A percentile compares a stretch with the other conserved stretches of the same genome.
Evolutionary conservation across 768 basidiomycete genomes (phyloP).

Genomic region (Trametes villosa): DNA sequence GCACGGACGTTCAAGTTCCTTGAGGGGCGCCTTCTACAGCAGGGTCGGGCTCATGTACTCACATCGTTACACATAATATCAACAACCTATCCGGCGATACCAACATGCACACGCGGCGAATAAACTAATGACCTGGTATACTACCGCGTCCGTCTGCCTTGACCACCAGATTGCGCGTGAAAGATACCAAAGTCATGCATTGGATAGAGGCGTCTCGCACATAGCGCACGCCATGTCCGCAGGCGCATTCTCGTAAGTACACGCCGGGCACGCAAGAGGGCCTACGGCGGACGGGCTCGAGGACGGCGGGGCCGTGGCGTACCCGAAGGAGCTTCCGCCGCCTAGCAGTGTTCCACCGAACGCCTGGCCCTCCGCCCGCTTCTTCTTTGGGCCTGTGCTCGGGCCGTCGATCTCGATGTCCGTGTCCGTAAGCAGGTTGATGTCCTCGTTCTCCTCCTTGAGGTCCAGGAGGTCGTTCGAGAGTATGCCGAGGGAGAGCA

Average conservation of each 20-base stretch:
- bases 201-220: constrained; percentile 32
- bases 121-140: too few relatives aligned
- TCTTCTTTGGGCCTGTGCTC: constrained; percentile 37
- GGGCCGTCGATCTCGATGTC: constrained; percentile 44
- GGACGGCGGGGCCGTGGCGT: constrained; percentile 33
- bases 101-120: too few relatives aligned
- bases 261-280: constrained; percentile 53
- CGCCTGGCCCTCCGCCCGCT: constrained; percentile 63
- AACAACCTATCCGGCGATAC: too few relatives aligned
- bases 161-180: background rate
- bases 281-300: constrained; percentile 23
- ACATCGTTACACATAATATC: too few relatives aligned
- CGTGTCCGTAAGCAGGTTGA: constrained; percentile 55
- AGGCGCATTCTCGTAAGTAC: constrained; percentile 60
- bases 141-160: background rate
- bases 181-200: constrained; percentile 4
- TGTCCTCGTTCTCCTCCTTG: constrained; percentile 62
- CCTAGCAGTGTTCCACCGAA: constrained; percentile 78
- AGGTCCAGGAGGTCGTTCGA: constrained; percentile 69
- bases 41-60: too few relatives aligned
- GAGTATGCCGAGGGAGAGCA: constrained; percentile 59
- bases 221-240: constrained; percentile 39
- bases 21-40: too few relatives aligned
- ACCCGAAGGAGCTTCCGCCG: constrained; percentile 33
- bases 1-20: too few relatives aligned